Base-by-base conservation (phyloP, 2,329 filamentous ascomycete genomes). In the Phialemoniopsis sp. region DNA sequence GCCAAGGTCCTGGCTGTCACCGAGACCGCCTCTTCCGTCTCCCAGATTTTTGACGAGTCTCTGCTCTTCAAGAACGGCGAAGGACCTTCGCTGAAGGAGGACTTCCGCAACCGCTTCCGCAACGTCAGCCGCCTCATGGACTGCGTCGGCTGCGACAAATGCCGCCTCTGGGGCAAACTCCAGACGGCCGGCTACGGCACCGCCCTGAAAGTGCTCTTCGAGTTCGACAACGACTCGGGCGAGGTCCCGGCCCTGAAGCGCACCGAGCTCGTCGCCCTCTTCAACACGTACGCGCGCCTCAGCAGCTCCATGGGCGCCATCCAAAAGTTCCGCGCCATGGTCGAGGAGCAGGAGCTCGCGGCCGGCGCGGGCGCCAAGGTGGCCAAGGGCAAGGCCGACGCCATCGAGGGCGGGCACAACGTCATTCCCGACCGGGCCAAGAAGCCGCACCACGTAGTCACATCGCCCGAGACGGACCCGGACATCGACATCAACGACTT, bases 121-220 rank as follows among this genome's bases (percentile, higher is more conserved):
- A 98, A 98, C 58, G 87, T 98, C 45, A 95, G 87, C 60, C 82
- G 93, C 31, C 76, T 97, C 48, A 98, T 98, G 93, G 93, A 98
- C 63, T 98, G 93, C 52, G 91, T 97, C 15, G 93, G 93, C 33
- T 98, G 93, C 63, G 93, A 98, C 68, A 98, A 98, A 68, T 98
- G 93, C 66, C 82, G 93, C 8, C 80, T 98, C 3, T 98, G 93
- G 93, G 93, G 93, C 36, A 98, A 98, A 66, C 68, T 98, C 29
- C 93, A 98, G 66, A 95, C 89, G 1, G 87, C 87, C 12, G 93
- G 93, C 3, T 97, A 96, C 58, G 93, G 93, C 36, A 89, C 93
- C 1, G 93, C 93, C 0, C 70, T 98, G 46, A 98, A 98, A 66
- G 85, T 98, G 5, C 75, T 98, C 2, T 98, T 98, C 54, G 93